Base-by-base conservation (phyloP, 306 rosid species). In the Pueraria montana region DNA sequence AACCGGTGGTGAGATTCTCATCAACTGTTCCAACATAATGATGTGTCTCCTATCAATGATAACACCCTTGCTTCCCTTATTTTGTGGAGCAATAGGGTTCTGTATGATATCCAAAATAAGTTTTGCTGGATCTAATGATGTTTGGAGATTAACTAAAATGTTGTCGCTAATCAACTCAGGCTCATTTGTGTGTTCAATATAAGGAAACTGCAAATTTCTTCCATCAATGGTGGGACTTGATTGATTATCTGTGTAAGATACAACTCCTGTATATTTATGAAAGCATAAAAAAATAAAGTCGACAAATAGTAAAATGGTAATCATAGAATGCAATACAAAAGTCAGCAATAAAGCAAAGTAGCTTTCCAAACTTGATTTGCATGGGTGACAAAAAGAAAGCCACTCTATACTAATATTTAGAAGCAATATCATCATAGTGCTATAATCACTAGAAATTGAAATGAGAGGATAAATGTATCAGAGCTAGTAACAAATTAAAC, bases 71-170 rank as follows among this genome's bases (percentile, higher is more conserved):
- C 81, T 80, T 62, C 48, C 80, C 14, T 65, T 50, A 82, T 82
- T 63, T 16, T 71, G 80, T 17, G 79, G 74, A 63, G 70, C 14
- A 68, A 86, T 73, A 65, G 68, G 73, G 11, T 59, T 76, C 81
- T 42, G 84, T 30, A 94, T 87, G 14, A 76, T 21, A 74, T 83
- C 89, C 87, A 91, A 69, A 45, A 86, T 89, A 82, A 84, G 78
- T 77, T 88, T 84, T 76, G 92, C 88, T 18, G 93, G 92, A 58
- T 90, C 88, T 12, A 42, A 38, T 7, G 87, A 84, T 42, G 21
- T 30, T 78, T 83, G 80, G 84, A 84, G 91, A 81, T 56, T 4
- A 13, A 61, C 38, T 38, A 83, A 66, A 68, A 86, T 79, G 80
- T 79, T 87, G 30, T 20, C 59, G 50, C 21, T 66, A 8, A 61